Evolutionary conservation across 495 filamentous ascomycete genomes (phyloP).

Genomic region (Astrothelium subdiscretum): DNA sequence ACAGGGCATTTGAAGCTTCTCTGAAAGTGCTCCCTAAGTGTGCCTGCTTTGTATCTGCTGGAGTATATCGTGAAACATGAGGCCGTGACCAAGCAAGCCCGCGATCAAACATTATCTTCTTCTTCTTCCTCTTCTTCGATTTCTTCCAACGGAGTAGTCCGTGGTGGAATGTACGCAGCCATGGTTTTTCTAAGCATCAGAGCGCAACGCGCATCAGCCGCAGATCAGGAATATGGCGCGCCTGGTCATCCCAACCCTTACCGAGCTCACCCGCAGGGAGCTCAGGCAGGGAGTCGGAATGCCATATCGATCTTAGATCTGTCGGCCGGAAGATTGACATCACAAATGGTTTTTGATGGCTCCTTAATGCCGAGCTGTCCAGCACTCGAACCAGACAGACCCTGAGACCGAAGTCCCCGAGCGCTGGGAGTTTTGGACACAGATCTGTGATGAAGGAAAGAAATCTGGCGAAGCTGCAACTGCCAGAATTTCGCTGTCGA

Average conservation of each 20-base stretch:
- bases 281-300: conserved; percentile 43
- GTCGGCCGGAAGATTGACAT: conserved; percentile 86
- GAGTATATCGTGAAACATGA: background rate
- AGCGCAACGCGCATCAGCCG: background rate
- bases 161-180: background rate
- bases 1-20: conserved; percentile 83
- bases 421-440: conserved; percentile 67
- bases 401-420: conserved; percentile 18
- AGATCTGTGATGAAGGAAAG: conserved; percentile 53
- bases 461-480: conserved; percentile 32
- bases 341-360: conserved; percentile 52
- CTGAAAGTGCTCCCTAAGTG: conserved; percentile 30
- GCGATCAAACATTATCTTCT: no score
- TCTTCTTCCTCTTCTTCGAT: no score
- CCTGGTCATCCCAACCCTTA: conserved; percentile 35
- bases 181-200: conserved; percentile 2
- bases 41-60: background rate
- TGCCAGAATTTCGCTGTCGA: background rate
- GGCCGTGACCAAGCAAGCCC: background rate
- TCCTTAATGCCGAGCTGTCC: conserved; percentile 82
- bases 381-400: conserved; percentile 50
- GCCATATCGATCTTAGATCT: conserved; percentile 69
- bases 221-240: conserved; percentile 61
- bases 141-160: no score
- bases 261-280: conserved; percentile 64